phyloP scores from a whole-genome alignment of 345 rosid species.

The Laguncularia racemosa region DNA sequence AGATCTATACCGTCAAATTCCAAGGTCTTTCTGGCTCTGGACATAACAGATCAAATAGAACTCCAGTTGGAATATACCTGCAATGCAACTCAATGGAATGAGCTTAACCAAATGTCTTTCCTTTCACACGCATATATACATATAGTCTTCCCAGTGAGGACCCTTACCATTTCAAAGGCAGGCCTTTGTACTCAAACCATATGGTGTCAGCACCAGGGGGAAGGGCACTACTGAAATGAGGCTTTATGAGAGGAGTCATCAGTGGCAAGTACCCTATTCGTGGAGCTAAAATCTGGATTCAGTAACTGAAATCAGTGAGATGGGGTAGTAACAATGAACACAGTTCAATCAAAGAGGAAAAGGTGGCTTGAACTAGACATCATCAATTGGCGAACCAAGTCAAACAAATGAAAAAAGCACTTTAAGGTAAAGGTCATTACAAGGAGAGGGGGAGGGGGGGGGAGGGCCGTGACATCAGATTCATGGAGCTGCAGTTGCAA shows the following conservation, averaged over 20 bases:
- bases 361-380: not conserved
- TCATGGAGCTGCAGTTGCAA: conserved; percentile 80
- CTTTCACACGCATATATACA: not conserved
- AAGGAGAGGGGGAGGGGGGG: conserved; percentile 77
- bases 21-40: conserved; percentile 88
- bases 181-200: conserved; percentile 89
- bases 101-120: not conserved
- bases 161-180: conserved; percentile 79
- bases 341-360: not conserved
- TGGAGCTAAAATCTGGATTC: conserved; percentile 49
- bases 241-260: conserved; percentile 53
- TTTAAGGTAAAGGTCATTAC: conserved; percentile 14
- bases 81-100: conserved; percentile 5
- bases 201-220: conserved; percentile 81
- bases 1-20: conserved; percentile 71
- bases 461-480: conserved; percentile 79
- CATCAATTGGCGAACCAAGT: too few species aligned
- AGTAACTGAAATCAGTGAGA: not conserved
- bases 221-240: conserved; percentile 71
- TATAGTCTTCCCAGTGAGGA: not conserved
- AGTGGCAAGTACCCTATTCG: conserved; percentile 82
- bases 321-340: not conserved
- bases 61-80: conserved; percentile 92
- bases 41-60: conserved; percentile 86
- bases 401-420: too few species aligned